Base-by-base conservation (phyloP, 345 rosid genomes). In the Salix viminalis region DNA sequence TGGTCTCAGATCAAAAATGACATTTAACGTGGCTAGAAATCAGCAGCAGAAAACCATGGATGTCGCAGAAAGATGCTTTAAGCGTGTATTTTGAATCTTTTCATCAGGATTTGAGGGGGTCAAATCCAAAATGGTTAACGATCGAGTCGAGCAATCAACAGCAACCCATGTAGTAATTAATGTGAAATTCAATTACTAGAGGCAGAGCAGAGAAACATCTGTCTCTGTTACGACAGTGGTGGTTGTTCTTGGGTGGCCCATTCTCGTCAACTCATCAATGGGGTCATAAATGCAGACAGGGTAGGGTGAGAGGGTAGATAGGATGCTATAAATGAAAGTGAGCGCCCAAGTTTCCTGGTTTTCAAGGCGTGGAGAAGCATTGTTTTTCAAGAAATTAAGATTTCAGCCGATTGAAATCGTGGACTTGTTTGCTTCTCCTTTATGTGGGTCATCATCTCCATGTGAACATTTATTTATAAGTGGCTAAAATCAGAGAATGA, bases 401-500 rank as follows among this genome's bases (percentile, higher is more conserved):
- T 14, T 62, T 24, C 70, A 64, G 28, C 54, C 28, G 65, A 34
- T 15, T 34, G 24, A 77, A 61, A 15, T 34, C 2, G 15, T 42
- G 19, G 30, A 58, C n/a, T 28, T 21, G 41, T 68, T 2, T 21
- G 28, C 46, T 1, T 4, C 37, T 30, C 36, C 50, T 60, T 67
- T 26, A 12, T 36, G 74, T 78, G 81, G 85, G 80, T 81, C 88
- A 85, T 74, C 70, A 32, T 60, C 77, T 48, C 48, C 69, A 58
- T 71, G 81, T 82, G 86, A 76, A 26, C 37, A 74, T 79, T 79
- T 58, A 74, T 74, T 73, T 58, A 5, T 36, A 0, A 5, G 50
- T 30, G 34, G 4, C 26, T 66, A 24, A 66, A 39, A 44, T 32
- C 42, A 18, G n/a, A 15, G 36, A 41, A 44, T 64, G 58, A 30